Conservation (phyloP, 2,329 filamentous ascomycete species). For the Trichoderma atroviride region DNA sequence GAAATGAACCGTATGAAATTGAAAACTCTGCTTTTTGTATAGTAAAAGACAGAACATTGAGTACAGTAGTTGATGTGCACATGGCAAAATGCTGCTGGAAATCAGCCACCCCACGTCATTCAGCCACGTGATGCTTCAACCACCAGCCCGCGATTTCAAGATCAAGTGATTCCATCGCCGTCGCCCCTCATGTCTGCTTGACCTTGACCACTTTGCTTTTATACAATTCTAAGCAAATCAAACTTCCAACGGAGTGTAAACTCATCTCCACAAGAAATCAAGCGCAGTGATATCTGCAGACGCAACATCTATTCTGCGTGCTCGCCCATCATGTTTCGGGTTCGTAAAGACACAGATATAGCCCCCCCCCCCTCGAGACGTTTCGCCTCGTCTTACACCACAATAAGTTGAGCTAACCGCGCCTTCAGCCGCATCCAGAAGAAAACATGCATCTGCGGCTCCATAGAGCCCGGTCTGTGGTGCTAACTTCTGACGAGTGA, state of each 20-base stretch:
- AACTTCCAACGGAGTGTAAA: background rate
- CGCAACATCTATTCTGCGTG: background rate
- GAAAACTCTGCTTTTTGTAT: background rate
- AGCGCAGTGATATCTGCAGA: background rate
- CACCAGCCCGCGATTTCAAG: background rate
- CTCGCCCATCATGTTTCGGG: slow-evolving; percentile 30
- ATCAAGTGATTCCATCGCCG: background rate
- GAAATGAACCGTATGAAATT: background rate
- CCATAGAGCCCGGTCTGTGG: slow-evolving; percentile 80
- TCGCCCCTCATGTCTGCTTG: background rate
- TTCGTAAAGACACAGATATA: slow-evolving; percentile 18
- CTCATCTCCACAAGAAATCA: background rate
- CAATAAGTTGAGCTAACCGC: background rate
- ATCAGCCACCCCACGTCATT: background rate
- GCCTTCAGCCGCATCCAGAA: slow-evolving; percentile 62
- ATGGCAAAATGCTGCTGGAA: background rate
- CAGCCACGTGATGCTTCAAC: slow-evolving; percentile 1
- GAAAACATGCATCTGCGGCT: slow-evolving; percentile 77
- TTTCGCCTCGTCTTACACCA: background rate
- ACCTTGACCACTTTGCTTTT: background rate
- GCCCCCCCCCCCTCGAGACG: background rate
- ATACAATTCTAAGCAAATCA: background rate
- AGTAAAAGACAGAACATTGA: background rate
- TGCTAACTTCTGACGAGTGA: slow-evolving; percentile 77
- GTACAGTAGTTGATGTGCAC: background rate